phyloP scores from a whole-genome alignment of 345 rosid genomes.

The Turritis glabra region DNA sequence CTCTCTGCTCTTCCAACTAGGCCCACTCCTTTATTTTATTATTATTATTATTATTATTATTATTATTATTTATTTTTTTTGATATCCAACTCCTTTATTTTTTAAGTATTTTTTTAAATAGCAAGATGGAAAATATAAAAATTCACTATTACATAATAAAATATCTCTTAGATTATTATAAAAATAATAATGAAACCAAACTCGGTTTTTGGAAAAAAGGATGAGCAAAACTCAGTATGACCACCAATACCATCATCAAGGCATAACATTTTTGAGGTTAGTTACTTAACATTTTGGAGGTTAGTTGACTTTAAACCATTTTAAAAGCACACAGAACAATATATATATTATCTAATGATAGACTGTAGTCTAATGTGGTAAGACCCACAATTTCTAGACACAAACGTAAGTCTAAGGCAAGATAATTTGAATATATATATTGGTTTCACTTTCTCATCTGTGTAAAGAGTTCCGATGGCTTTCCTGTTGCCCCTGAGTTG shows the following conservation, averaged over 20 bases:
- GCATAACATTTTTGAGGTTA: no score
- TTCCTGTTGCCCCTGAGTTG: slow-evolving; percentile 49
- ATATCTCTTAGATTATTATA: not conserved
- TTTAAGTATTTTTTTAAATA: no score
- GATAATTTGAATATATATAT: not conserved
- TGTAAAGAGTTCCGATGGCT: slow-evolving; percentile 63
- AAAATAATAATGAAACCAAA: slow-evolving; percentile 12
- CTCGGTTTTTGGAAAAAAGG: not conserved
- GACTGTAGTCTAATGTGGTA: not conserved
- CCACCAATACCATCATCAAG: not conserved
- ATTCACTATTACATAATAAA: not conserved
- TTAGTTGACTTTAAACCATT: not conserved
- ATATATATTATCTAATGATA: not conserved
- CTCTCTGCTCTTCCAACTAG: not conserved
- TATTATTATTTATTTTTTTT: no score
- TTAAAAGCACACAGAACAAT: not conserved
- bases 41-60: no score
- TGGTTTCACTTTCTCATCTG: slow-evolving; percentile 72
- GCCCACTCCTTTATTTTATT: slow-evolving; percentile 38
- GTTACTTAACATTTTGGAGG: slow-evolving; percentile 4
- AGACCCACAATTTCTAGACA: not conserved
- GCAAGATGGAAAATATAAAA: not conserved
- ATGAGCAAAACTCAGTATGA: not conserved
- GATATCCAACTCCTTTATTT: not conserved
- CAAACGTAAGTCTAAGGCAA: not conserved